These are phyloP conservation scores for Erodium moschatum DNA, from an alignment of 441 rosid genomes.

Conservation along the genomic window DNA sequence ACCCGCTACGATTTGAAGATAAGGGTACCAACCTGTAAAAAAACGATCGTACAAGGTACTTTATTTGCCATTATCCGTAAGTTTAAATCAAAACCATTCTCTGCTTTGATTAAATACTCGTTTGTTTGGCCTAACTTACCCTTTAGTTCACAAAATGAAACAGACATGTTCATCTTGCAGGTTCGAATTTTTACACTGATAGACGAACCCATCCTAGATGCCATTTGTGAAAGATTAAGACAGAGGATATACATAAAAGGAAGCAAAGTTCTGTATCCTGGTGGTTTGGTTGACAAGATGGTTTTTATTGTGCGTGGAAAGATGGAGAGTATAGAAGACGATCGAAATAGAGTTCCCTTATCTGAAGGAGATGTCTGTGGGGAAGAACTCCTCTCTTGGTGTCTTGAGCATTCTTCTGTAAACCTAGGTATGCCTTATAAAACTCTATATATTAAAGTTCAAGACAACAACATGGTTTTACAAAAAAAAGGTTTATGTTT, in stretches of 20 bases:
- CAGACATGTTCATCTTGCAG: constrained; percentile 29
- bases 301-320: constrained; percentile 70
- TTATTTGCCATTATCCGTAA: too few relatives aligned
- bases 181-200: constrained; percentile 60
- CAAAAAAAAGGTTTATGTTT: constrained; percentile 13
- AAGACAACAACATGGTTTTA: not conserved
- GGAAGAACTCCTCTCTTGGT: constrained; percentile 85
- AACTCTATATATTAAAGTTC: not conserved
- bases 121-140: not conserved
- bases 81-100: too few relatives aligned
- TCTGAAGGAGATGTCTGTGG: constrained; percentile 70
- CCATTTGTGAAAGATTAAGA: constrained; percentile 63
- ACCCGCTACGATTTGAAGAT: too few relatives aligned
- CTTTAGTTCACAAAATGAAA: constrained; percentile 1
- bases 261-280: constrained; percentile 46
- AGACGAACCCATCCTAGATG: constrained; percentile 67
- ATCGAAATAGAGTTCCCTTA: constrained; percentile 33
- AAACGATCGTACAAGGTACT: too few relatives aligned
- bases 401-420: constrained; percentile 62
- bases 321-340: constrained; percentile 59
- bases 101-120: too few relatives aligned
- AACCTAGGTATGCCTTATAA: constrained; percentile 35
- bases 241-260: constrained; percentile 57
- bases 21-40: too few relatives aligned
- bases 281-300: constrained; percentile 64